Evolutionary conservation across 2,329 filamentous ascomycete species (phyloP).

Genomic region (Fusarium sp.): DNA sequence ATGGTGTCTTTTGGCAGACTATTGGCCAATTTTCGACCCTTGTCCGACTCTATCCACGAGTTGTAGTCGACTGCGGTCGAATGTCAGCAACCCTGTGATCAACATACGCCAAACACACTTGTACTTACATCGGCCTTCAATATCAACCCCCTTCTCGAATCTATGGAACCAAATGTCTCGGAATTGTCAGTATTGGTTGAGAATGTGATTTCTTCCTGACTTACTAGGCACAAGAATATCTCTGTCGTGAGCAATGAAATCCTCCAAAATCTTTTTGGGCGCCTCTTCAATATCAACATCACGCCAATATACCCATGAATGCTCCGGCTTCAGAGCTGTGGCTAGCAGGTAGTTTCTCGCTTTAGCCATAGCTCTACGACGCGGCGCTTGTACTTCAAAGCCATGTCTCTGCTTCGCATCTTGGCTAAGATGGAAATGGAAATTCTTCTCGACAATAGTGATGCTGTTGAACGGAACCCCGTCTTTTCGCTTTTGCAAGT

Average conservation of each 20-base stretch:
- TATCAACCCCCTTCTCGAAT: constrained; percentile 82
- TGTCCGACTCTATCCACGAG: constrained; percentile 95
- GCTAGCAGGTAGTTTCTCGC: constrained; percentile 93
- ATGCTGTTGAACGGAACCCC: constrained; percentile 87
- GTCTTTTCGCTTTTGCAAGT: constrained; percentile 84
- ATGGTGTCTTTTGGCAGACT: constrained; percentile 82
- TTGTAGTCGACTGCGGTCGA: constrained; percentile 86
- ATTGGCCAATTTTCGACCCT: constrained; percentile 78
- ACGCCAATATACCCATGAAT: constrained; percentile 99
- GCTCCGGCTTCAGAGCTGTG: constrained; percentile 87
- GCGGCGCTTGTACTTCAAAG: constrained; percentile 87
- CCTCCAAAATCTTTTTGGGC: constrained; percentile 87
- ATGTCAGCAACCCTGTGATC: constrained; percentile 22
- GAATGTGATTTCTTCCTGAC: constrained; percentile 45
- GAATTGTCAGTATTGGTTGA: constrained; percentile 38
- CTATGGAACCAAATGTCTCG: constrained; percentile 97
- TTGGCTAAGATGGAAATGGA: constrained; percentile 80
- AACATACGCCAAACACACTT: background rate
- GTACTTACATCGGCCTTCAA: constrained; percentile 90
- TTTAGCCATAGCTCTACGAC: constrained; percentile 88
- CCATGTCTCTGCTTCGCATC: constrained; percentile 84
- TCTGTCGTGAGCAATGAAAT: constrained; percentile 92
- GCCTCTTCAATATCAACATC: constrained; percentile 97
- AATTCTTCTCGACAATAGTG: constrained; percentile 90
- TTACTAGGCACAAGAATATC: constrained; percentile 95